A percentile compares a stretch with the other conserved stretches of the same genome.
These are phyloP conservation scores for Protomyces pachydermus DNA, from an alignment of 1,139 yeast species.

Conservation along the genomic window DNA sequence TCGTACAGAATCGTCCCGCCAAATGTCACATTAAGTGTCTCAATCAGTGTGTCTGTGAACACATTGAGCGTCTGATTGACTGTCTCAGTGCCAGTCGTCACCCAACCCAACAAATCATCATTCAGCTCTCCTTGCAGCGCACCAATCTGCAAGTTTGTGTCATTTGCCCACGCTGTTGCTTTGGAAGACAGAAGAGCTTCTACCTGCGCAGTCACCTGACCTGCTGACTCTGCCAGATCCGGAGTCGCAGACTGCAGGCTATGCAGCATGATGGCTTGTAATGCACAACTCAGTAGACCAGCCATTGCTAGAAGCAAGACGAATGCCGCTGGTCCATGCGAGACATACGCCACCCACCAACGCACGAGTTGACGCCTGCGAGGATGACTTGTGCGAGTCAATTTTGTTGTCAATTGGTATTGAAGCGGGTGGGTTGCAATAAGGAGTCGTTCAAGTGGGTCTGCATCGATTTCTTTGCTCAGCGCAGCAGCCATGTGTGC, in stretches of 20 bases:
- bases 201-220: slow-evolving; percentile 14
- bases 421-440: slow-evolving; percentile 29
- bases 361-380: slow-evolving; percentile 29
- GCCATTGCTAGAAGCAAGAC: slow-evolving; percentile 43
- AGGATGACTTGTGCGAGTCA: slow-evolving; percentile 10
- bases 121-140: slow-evolving; percentile 52
- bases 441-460: slow-evolving; percentile 33
- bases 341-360: slow-evolving; percentile 40
- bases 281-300: slow-evolving; percentile 44
- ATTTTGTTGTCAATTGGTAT: slow-evolving; percentile 27
- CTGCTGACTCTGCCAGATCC: slow-evolving; percentile 31
- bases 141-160: slow-evolving; percentile 49
- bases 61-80: slow-evolving; percentile 53
- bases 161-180: slow-evolving; percentile 47
- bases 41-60: slow-evolving; percentile 51
- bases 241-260: slow-evolving; percentile 34
- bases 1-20: slow-evolving; percentile 59
- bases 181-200: slow-evolving; percentile 32
- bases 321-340: slow-evolving; percentile 38
- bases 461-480: slow-evolving; percentile 28
- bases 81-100: slow-evolving; percentile 51
- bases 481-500: slow-evolving; percentile 27
- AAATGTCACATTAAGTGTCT: slow-evolving; percentile 55
- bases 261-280: slow-evolving; percentile 45
- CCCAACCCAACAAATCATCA: slow-evolving; percentile 61